Percentiles rank a stretch among this genome's conserved stretches.
Evolutionary conservation across 345 rosid species (phyloP).

Genomic region (Eucalyptus viminalis): DNA sequence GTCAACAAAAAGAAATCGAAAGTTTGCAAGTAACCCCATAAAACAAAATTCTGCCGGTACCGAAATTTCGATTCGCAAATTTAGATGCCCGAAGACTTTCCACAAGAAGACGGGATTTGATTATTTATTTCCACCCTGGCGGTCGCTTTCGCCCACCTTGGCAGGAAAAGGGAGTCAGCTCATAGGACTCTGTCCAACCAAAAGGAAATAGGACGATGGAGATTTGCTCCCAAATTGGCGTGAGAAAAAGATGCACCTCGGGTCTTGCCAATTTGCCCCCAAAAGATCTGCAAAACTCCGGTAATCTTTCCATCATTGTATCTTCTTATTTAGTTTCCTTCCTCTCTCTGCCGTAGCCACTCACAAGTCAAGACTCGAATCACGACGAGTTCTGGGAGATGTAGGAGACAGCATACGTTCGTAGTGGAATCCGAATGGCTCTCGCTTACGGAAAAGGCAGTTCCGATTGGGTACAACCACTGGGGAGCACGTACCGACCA

Average conservation of each 20-base stretch:
- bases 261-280: neutral
- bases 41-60: neutral
- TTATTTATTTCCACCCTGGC: neutral
- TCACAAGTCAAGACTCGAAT: neutral
- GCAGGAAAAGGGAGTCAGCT: neutral
- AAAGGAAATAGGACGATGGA: neutral
- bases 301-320: neutral
- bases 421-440: neutral
- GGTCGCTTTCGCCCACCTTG: neutral
- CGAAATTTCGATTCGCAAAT: neutral
- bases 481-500: neutral
- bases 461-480: neutral
- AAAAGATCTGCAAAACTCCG: neutral
- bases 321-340: neutral
- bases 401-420: neutral
- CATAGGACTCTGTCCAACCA: neutral
- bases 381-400: neutral
- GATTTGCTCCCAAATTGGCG: neutral
- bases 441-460: neutral
- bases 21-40: neutral
- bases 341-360: neutral
- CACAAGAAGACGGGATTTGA: neutral
- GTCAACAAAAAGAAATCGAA: neutral
- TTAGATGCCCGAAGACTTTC: neutral
- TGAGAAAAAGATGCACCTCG: neutral